These are phyloP conservation scores for Citrus reticulata DNA, from an alignment of 345 rosid species.

Conservation along the genomic window DNA sequence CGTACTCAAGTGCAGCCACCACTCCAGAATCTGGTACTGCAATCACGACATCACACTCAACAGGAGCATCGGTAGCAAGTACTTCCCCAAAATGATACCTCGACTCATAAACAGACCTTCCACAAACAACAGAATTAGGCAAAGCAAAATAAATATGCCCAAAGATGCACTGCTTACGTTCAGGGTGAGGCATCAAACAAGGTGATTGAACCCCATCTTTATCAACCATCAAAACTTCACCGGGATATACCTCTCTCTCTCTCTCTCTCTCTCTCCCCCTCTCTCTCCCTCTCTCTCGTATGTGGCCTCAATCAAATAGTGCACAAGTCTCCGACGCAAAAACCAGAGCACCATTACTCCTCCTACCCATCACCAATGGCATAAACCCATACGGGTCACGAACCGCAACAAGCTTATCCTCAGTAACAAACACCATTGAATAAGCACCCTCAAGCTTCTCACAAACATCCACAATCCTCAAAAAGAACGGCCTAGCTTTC, in stretches of 20 bases:
- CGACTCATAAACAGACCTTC: conserved; percentile 81
- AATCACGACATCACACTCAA: conserved; percentile 90
- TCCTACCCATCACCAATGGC: conserved; percentile 92
- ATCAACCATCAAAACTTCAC: conserved; percentile 84
- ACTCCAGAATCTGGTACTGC: conserved; percentile 98
- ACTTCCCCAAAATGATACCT: conserved; percentile 71
- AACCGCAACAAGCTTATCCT: conserved; percentile 91
- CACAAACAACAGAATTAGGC: conserved; percentile 83
- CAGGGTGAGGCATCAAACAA: conserved; percentile 63
- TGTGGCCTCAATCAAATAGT: conserved; percentile 90
- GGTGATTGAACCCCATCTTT: conserved; percentile 81
- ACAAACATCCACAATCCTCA: conserved; percentile 90
- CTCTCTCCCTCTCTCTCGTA: conserved; percentile 60
- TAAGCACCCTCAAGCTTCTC: conserved; percentile 88
- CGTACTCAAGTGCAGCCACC: conserved; percentile 91
- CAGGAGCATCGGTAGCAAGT: conserved; percentile 73
- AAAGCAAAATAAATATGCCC: conserved; percentile 88
- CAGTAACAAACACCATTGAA: conserved; percentile 89
- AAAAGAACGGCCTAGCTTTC: conserved; percentile 79
- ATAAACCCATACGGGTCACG: conserved; percentile 89
- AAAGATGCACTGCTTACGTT: conserved; percentile 86
- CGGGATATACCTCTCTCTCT: conserved; percentile 67
- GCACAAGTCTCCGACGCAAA: conserved; percentile 98
- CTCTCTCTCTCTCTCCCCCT: conserved; percentile 48
- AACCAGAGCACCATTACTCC: conserved; percentile 89